Conservation (phyloP, 306 rosid genomes). For the Amphicarpaea edgeworthii region DNA sequence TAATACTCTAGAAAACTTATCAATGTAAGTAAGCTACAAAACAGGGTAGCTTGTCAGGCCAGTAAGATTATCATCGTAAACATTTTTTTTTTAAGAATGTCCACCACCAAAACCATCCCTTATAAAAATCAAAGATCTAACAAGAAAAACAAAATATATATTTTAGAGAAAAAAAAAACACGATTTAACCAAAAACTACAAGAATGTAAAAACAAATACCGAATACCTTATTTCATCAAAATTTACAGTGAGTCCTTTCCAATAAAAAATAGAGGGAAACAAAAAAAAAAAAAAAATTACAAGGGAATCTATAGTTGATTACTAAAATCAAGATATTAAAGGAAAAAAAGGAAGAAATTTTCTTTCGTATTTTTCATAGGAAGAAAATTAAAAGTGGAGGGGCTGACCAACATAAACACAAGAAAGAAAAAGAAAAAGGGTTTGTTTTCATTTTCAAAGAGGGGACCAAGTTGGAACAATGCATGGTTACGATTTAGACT, state of each 20-base stretch:
- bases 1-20: no score
- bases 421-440: neutral
- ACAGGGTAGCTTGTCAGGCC: no score
- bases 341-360: constrained; percentile 5
- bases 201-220: neutral
- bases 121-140: neutral
- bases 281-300: neutral
- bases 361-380: neutral
- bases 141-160: neutral
- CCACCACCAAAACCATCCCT: neutral
- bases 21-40: no score
- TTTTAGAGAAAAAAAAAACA: neutral
- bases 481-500: neutral
- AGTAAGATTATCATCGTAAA: no score
- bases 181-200: neutral
- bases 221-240: constrained; percentile 25
- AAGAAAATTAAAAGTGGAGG: constrained; percentile 24
- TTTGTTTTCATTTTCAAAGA: neutral
- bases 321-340: constrained; percentile 28
- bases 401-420: constrained; percentile 12
- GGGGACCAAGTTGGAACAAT: constrained; percentile 1
- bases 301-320: constrained; percentile 32
- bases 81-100: no score
- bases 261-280: constrained; percentile 12
- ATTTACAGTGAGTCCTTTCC: constrained; percentile 46